Conservation (phyloP, 805 yeast species). For the Saturnispora serradocipensis region DNA sequence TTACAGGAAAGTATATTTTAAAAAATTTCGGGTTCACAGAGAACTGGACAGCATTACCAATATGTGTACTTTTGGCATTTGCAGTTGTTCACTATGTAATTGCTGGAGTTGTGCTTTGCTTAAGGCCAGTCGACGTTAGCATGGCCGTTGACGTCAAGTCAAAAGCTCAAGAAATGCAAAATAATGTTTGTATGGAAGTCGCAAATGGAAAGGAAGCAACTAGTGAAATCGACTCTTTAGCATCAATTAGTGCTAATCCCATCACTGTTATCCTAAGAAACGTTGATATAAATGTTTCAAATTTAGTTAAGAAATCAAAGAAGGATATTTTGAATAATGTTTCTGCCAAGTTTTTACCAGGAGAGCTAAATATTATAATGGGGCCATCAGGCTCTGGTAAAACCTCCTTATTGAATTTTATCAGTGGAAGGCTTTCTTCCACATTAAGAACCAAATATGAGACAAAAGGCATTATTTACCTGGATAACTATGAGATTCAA, state of each 20-base stretch:
- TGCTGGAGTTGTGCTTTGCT: conserved; percentile 39
- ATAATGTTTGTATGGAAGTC: conserved; percentile 9
- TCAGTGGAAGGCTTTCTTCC: conserved; percentile 48
- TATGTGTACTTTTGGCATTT: conserved; percentile 52
- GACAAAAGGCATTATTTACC: conserved; percentile 34
- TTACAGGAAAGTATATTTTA: conserved; percentile 47
- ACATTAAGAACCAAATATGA: conserved; percentile 22
- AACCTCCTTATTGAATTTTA: conserved; percentile 52
- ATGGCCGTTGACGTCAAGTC: conserved; percentile 32
- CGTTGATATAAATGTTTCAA: conserved; percentile 19
- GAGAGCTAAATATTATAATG: conserved; percentile 60
- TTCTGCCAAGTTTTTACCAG: conserved; percentile 43
- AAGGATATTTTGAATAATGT: conserved; percentile 36
- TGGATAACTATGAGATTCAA: conserved; percentile 30
- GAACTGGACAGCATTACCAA: conserved; percentile 60
- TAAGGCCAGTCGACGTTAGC: conserved; percentile 42
- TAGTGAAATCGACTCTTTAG: background rate
- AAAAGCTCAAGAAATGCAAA: conserved; percentile 9
- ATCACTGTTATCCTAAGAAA: conserved; percentile 16
- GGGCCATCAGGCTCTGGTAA: conserved; percentile 82
- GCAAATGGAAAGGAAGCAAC: background rate
- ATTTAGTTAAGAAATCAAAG: conserved; percentile 13
- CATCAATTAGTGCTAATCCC: background rate
- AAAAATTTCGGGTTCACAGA: conserved; percentile 49
- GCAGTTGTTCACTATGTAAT: conserved; percentile 41